These are phyloP conservation scores for Agapanthus africanus DNA, from an alignment of 106 monocot species.

Conservation along the genomic window DNA sequence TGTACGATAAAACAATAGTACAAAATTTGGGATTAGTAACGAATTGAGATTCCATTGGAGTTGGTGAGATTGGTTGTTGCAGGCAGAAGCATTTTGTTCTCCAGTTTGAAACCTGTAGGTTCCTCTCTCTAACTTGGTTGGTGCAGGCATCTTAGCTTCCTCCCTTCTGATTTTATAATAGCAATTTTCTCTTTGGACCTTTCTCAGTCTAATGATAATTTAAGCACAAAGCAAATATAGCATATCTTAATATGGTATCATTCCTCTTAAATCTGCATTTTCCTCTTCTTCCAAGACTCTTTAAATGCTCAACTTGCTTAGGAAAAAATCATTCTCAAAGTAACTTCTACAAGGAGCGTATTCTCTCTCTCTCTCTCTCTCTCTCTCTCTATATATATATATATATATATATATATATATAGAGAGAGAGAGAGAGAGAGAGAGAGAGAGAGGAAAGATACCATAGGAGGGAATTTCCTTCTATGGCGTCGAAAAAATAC, in stretches of 20 bases:
- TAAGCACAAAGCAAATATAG: not conserved
- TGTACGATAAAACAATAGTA: too few species aligned
- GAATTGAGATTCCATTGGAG: not conserved
- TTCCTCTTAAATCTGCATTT: not conserved
- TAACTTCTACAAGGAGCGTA: too few species aligned
- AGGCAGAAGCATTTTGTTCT: not conserved
- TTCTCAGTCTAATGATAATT: not conserved
- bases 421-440: too few species aligned
- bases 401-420: too few species aligned
- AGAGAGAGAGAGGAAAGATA: too few species aligned
- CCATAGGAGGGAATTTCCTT: too few species aligned
- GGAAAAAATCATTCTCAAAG: too few species aligned
- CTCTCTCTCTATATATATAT: too few species aligned
- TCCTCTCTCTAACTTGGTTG: not conserved
- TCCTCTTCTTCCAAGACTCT: not conserved
- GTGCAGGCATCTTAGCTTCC: not conserved
- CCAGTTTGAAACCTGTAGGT: not conserved
- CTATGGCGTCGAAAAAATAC: too few species aligned
- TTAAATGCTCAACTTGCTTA: not conserved
- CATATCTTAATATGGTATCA: not conserved
- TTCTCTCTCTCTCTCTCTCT: too few species aligned
- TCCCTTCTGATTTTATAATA: not conserved
- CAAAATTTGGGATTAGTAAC: not conserved
- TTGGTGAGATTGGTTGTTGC: conserved; percentile 4
- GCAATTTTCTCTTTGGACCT: not conserved